Conservation (phyloP, 805 yeast species). For the Yamadazyma insecticola region DNA sequence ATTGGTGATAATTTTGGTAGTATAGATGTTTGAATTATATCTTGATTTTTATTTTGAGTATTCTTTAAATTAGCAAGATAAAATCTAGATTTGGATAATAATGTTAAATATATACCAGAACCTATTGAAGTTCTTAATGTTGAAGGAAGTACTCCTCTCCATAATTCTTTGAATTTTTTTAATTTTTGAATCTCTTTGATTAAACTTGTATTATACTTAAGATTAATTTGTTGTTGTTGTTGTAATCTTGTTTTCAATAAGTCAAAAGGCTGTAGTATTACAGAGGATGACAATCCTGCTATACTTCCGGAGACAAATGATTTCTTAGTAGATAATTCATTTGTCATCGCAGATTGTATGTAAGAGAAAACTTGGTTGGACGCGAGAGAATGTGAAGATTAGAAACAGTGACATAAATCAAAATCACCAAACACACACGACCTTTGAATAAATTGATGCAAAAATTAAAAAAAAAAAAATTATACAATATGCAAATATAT, state of each 20-base stretch:
- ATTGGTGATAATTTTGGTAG: slow-evolving; percentile 68
- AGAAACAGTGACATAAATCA: slow-evolving; percentile 1
- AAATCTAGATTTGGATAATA: slow-evolving; percentile 59
- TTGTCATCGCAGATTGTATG: slow-evolving; percentile 4
- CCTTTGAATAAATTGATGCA: too few species aligned
- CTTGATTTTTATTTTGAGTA: background rate
- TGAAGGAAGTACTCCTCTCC: slow-evolving; percentile 95
- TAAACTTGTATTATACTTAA: slow-evolving; percentile 23
- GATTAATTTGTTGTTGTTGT: slow-evolving; percentile 27
- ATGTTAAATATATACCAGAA: slow-evolving; percentile 77
- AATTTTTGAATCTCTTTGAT: slow-evolving; percentile 40
- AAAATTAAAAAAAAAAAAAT: too few species aligned
- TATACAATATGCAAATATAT: too few species aligned
- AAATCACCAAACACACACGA: too few species aligned
- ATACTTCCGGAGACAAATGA: slow-evolving; percentile 50
- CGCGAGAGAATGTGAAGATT: background rate
- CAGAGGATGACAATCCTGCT: slow-evolving; percentile 81
- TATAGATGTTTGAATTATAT: slow-evolving; percentile 2
- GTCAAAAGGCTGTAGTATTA: slow-evolving; percentile 83
- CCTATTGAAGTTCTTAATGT: slow-evolving; percentile 88
- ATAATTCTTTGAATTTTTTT: slow-evolving; percentile 47
- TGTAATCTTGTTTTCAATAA: slow-evolving; percentile 81
- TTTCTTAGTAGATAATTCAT: slow-evolving; percentile 12
- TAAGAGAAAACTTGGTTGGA: background rate
- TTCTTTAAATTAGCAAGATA: slow-evolving; percentile 32